Percentiles rank a stretch among this genome's conserved stretches.
These are phyloP conservation scores for Lignosus rhinocerotis DNA, from an alignment of 1,284 basidiomycete genomes.

Conservation along the genomic window DNA sequence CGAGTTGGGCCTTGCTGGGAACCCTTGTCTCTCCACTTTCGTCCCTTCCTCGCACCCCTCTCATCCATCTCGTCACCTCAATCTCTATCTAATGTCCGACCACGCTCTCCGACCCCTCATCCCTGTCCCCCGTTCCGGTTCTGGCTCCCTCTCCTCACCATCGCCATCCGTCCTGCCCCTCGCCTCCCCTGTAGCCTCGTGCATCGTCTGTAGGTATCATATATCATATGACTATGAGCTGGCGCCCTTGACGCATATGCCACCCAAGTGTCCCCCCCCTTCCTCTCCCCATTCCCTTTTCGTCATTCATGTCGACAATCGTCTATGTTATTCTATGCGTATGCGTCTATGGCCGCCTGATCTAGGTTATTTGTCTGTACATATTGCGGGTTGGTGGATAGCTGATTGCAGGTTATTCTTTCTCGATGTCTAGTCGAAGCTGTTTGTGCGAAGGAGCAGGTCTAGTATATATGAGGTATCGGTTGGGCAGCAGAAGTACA, in stretches of 20 bases:
- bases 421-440: not conserved
- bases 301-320: not conserved
- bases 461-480: not conserved
- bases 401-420: not conserved
- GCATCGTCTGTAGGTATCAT: not conserved
- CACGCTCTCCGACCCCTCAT: too few relatives aligned
- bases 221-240: not conserved
- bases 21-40: not conserved
- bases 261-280: not conserved
- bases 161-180: not conserved
- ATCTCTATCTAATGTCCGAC: not conserved
- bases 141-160: not conserved
- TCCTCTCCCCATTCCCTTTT: not conserved
- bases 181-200: not conserved
- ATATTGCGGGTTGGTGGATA: not conserved
- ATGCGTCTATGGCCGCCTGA: constrained; percentile 9
- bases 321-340: constrained; percentile 7
- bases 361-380: not conserved
- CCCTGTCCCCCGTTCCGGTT: not conserved
- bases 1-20: not conserved
- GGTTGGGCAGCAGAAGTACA: too few relatives aligned
- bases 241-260: constrained; percentile 10
- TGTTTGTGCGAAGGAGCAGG: not conserved
- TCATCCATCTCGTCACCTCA: not conserved
- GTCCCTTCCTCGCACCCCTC: not conserved